These are phyloP conservation scores for Hura crepitans DNA, from an alignment of 441 rosid genomes.

Conservation along the genomic window DNA sequence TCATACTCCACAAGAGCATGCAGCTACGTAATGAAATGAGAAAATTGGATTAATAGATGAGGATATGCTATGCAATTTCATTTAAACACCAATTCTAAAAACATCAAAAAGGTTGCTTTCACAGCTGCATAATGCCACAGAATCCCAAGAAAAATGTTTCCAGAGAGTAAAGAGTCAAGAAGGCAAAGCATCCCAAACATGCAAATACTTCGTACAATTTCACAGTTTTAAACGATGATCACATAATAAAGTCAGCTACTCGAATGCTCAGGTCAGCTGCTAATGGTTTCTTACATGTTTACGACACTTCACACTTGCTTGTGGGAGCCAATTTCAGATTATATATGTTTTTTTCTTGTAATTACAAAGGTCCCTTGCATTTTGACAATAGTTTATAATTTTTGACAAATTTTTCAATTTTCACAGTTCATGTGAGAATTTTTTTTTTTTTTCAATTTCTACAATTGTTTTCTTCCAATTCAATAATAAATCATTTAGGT, in stretches of 20 bases:
- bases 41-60: slow-evolving; percentile 1
- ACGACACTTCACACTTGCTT: too few relatives aligned
- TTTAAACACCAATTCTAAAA: background rate
- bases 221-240: background rate
- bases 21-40: slow-evolving; percentile 40
- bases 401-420: too few relatives aligned
- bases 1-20: slow-evolving; percentile 88
- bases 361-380: background rate
- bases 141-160: background rate
- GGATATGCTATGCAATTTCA: background rate
- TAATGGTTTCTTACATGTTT: background rate
- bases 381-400: too few relatives aligned
- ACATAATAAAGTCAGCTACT: background rate
- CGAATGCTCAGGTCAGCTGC: background rate
- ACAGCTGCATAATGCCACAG: background rate
- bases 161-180: background rate
- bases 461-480: background rate
- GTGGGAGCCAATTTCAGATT: too few relatives aligned
- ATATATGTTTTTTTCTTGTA: background rate
- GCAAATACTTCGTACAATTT: background rate
- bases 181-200: background rate
- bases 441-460: background rate
- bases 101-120: background rate
- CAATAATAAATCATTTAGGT: background rate
- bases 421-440: background rate